Conservation (phyloP, 148 eudicot species). For the Amaranthus hypochondriacus region DNA sequence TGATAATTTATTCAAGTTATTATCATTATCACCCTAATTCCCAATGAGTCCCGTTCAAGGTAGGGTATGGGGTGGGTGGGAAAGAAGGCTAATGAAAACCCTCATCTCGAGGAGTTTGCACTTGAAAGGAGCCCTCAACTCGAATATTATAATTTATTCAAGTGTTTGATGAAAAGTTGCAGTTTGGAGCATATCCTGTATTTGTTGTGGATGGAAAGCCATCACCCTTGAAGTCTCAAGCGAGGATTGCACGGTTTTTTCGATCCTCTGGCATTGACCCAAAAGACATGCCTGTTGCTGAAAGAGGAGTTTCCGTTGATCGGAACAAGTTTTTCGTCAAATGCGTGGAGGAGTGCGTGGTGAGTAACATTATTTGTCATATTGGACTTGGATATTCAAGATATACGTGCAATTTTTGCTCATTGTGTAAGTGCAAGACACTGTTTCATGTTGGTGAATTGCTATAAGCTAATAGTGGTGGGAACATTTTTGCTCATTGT, state of each 20-base stretch:
- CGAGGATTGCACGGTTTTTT: conserved; percentile 65
- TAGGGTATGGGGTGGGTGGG: too few species aligned
- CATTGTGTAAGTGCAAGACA: too few species aligned
- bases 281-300: conserved; percentile 41
- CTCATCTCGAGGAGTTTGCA: too few species aligned
- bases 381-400: background rate
- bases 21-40: too few species aligned
- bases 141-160: background rate
- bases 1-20: too few species aligned
- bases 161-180: conserved; percentile 14
- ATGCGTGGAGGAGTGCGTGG: conserved; percentile 77
- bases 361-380: conserved; percentile 29
- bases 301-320: conserved; percentile 59
- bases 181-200: conserved; percentile 99
- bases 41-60: too few species aligned
- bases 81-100: too few species aligned
- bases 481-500: too few species aligned
- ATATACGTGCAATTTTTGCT: too few species aligned
- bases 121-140: too few species aligned
- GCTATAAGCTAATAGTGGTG: background rate
- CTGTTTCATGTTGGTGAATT: background rate
- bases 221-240: conserved; percentile 75
- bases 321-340: conserved; percentile 61
- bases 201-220: conserved; percentile 84
- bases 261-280: conserved; percentile 61